Base-by-base conservation (phyloP, 805 yeast species). In the Yarrowia alimentaria region DNA sequence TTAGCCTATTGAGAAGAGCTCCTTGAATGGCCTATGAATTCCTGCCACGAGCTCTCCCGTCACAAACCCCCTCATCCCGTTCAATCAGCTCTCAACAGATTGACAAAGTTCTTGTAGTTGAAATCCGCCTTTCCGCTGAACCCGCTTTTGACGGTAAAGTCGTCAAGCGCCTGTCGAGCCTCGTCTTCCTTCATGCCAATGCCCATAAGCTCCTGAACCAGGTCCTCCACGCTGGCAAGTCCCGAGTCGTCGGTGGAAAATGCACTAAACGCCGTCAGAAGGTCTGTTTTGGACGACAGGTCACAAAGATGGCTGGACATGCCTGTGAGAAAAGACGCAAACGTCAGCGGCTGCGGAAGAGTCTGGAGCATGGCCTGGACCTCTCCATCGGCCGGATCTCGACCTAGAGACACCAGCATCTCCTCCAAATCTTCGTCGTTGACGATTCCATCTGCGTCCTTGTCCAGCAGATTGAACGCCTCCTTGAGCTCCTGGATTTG, bases 381-480 rank as follows among this genome's bases (percentile, higher is more conserved):
- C 12, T 75, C 72, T 0, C 67, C 65, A 9, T 74, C 75, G 11
- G 21, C 17, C 2, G 63, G 60, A 14, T 66, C 67, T 38, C 77
- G 73, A 1, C 68, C 67, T 29, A 57, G 54, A 9, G 64, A 57
- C 6, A 74, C 68, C 55, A 79, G 73, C 13, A 82, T 71, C 17
- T 74, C 70, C 29, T 67, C 69, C 50, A 90, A 48, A 52, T 65
- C 69, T 2, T 19, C 58, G 2, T 48, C 38, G 11, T 56, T 52
- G 9, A 65, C 55, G 4, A 65, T 61, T 1, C 88, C 87, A 60
- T 89, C 94, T 19, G 83, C 80, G 55, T 90, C 91, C 28, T 83
- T 83, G 61, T 90, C 96, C 6, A 90, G 78, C 58, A 86, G 64
- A 21, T 85, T 79, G 64, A 89, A 90, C 1, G 93, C 80, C 57